Evolutionary conservation across 495 filamentous ascomycete genomes (phyloP), one percentile per base, ranked within the genome.

Genomic region (Chaetomium cochliodes): DNA sequence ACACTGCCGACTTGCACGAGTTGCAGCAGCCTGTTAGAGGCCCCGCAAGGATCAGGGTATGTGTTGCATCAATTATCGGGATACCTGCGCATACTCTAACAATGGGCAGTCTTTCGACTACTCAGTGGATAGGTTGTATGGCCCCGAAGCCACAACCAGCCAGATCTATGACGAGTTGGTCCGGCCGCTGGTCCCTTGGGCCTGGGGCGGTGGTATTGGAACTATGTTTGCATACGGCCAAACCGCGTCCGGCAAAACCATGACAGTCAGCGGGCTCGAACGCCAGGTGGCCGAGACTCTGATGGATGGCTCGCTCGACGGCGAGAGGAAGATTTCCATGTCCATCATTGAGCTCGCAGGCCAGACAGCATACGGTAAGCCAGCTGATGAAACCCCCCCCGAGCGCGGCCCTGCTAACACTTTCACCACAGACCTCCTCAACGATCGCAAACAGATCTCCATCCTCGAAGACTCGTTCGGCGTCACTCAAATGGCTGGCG

Each of bases 221-320:
- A 73, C 79, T 0, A 57, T 82, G 9, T 78, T 83, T 39, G 76
- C 76, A 22, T 82, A 83, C 55, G 80, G 80, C 0, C 79, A 82
- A 53, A 82, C 80, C 1, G 79, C 78, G 0, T 81, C 79, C 1
- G 80, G 81, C 23, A 83, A 84, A 64, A 80, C 78, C 0, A 75
- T 72, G 58, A 82, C 79, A 8, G 74, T 82, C 39, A 69, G 65
- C n/a, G 64, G 63, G 2, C 62, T 73, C 2, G 61, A 71, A 30
- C 54, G 60, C 5, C 64, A 62, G n/a, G 67, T 73, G 2, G 69
- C 67, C n/a, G 67, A 66, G 20, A 56, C 63, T 0, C 25, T 73
- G 49, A 73, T 69, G 65, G 53, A 63, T 20, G 65, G 67, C 9
- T 56, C 60, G 3, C 44, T 73, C 42, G 65, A 69, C 0, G 71